Evolutionary conservation across 768 basidiomycete genomes (phyloP).

Genomic region (Baorangia bicolor): DNA sequence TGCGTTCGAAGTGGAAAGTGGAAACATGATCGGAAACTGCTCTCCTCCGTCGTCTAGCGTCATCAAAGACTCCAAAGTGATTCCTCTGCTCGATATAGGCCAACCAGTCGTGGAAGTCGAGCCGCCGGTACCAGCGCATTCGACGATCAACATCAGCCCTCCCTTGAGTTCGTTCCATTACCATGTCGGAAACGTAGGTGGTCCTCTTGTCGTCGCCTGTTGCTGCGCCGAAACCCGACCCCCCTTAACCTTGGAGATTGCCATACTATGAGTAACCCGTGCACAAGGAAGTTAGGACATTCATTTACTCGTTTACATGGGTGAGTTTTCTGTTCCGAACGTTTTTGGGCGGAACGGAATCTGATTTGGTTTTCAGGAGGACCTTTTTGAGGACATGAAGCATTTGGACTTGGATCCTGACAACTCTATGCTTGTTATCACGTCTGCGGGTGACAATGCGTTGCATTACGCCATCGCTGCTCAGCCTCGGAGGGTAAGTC

Average conservation of each 20-base stretch:
- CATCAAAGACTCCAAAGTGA: conserved; percentile 34
- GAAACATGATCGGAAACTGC: conserved; percentile 54
- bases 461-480: conserved; percentile 75
- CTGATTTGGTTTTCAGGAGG: conserved; percentile 46
- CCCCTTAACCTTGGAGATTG: conserved; percentile 56
- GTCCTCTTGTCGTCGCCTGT: background rate
- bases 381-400: conserved; percentile 71
- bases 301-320: conserved; percentile 67
- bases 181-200: conserved; percentile 47
- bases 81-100: conserved; percentile 44
- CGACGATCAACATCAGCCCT: conserved; percentile 49
- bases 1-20: conserved; percentile 62
- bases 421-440: conserved; percentile 73
- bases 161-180: conserved; percentile 66
- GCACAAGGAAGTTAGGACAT: conserved; percentile 65
- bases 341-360: background rate
- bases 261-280: conserved; percentile 69
- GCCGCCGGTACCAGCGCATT: conserved; percentile 17
- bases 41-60: conserved; percentile 39
- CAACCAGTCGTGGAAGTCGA: conserved; percentile 34
- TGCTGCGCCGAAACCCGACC: background rate
- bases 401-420: conserved; percentile 55
- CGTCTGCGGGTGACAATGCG: conserved; percentile 78
- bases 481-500: conserved; percentile 48
- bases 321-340: conserved; percentile 31